phyloP scores from a whole-genome alignment of 768 basidiomycete species.

The Favolaschia claudopus region DNA sequence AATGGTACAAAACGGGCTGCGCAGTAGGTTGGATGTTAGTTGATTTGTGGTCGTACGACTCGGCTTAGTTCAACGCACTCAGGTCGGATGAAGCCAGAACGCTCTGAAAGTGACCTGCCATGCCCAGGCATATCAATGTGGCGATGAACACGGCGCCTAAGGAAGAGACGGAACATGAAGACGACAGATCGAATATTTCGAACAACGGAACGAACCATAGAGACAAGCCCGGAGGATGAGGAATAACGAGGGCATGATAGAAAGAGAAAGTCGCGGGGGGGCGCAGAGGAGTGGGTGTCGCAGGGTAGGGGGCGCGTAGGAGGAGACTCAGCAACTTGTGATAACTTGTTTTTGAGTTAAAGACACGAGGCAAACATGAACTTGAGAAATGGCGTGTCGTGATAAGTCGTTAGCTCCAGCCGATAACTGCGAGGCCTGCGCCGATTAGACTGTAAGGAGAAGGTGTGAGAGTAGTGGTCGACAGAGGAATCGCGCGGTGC shows the following conservation, averaged over 20 bases:
- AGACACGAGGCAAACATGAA: constrained; percentile 30
- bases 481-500: neutral
- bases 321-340: constrained; percentile 10
- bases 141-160: constrained; percentile 73
- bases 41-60: constrained; percentile 12
- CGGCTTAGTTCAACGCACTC: constrained; percentile 55
- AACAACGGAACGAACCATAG: constrained; percentile 60
- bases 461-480: neutral
- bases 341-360: constrained; percentile 17
- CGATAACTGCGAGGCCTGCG: constrained; percentile 18
- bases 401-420: constrained; percentile 23
- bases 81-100: constrained; percentile 80
- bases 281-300: constrained; percentile 27
- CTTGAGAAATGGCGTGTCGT: constrained; percentile 20
- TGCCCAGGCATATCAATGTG: constrained; percentile 80
- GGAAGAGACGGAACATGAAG: constrained; percentile 7
- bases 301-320: constrained; percentile 6
- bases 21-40: neutral
- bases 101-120: constrained; percentile 80
- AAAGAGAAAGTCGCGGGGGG: constrained; percentile 17
- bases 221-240: constrained; percentile 71
- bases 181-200: no score
- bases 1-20: constrained; percentile 88
- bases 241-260: constrained; percentile 77
- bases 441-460: constrained; percentile 12